Evolutionary conservation across 1,139 yeast genomes (phyloP), one percentile per base, ranked within the genome.

Genomic region (Lodderomyces parapsilosis): DNA sequence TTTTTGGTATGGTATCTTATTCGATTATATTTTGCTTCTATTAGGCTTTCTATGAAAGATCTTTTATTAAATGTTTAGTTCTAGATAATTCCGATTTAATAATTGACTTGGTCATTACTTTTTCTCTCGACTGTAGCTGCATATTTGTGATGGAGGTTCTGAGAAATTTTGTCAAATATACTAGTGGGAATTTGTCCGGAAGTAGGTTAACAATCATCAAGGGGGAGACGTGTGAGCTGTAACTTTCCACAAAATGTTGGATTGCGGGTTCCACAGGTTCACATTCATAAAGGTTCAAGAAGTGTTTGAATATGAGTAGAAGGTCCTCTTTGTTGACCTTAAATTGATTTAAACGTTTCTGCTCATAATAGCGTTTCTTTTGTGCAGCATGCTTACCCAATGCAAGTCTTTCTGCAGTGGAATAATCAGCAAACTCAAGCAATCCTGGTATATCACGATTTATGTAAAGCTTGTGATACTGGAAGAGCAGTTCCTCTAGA

Each of bases 1-100:
- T 41, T 74, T 93, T 50, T 83, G 90, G 74, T 68, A 75, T 25
- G 98, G 97, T 8, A 79, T 90, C 54, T 58, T 86, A 36, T 56
- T 83, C 39, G 98, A 93, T 62, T 93, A 90, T 61, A 47, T 83
- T 32, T 60, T 80, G 54, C 69, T 71, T 49, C 46, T 81, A 18
- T 54, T 65, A 32, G 82, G 83, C 2, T 59, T 61, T 44, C 57
- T 73, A 43, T 75, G 60, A 28, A 35, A 48, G 43, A 30, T 48
- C 47, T 23, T 48, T 42, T 36, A 47, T 50, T 17, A 59, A 48
- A 11, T 45, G 50, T 25, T 46, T 47, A 6, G 57, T 51, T 28
- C 46, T 43, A 24, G 38, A 13, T 15, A 41, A 32, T 36, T 68
- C 71, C 9, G 63, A 56, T 49, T 63, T 65, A 30, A 58, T 58